Base-by-base conservation (phyloP, 176 grass and related monocot species). In the Microstegium vimineum region DNA sequence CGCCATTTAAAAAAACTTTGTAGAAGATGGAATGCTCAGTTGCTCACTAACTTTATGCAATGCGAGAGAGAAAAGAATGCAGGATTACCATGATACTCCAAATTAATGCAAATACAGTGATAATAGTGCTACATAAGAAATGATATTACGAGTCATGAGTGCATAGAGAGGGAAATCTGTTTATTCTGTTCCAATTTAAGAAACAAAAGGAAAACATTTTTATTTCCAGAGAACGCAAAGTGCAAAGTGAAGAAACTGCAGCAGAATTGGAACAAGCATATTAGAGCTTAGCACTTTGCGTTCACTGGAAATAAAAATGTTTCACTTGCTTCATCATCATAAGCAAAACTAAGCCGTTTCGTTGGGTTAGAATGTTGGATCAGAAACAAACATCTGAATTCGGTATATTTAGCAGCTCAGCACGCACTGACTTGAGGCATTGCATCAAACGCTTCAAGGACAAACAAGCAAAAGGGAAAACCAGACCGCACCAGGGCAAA, bases 121-220 rank as follows among this genome's bases (percentile, higher is more conserved):
- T 31, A 43, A 42, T 22, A 36, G 18, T 59, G 46, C 5, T 8
- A 17, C 38, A 27, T 47, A 45, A 43, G 5, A 49, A 69, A 16
- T 18, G 28, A 81, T 28, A 51, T 40, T 18, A 69, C 62, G 37
- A 38, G 35, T 36, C 35, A 36, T 36, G 25, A 51, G 74, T 30
- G 57, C 33, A 23, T 28, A 38, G 17, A 77, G 40, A 67, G 66
- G 15, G 35, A 16, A 35, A 80, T 60, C 38, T 36, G 34, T 28
- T 79, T 84, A 68, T 60, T 65, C 37, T n/a, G 2, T 75, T 75
- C 40, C 59, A 73, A 57, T 61, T 36, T 16, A n/a, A n/a, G n/a
- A n/a, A n/a, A n/a, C n/a, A n/a, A n/a, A n/a, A 40, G 61, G 13
- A 61, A 76, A 25, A 8, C 34, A 38, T 36, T 8, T 8, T 7